Base-by-base conservation (phyloP, 1,139 yeast genomes). In the Suzukiozyma palmioleophila region DNA sequence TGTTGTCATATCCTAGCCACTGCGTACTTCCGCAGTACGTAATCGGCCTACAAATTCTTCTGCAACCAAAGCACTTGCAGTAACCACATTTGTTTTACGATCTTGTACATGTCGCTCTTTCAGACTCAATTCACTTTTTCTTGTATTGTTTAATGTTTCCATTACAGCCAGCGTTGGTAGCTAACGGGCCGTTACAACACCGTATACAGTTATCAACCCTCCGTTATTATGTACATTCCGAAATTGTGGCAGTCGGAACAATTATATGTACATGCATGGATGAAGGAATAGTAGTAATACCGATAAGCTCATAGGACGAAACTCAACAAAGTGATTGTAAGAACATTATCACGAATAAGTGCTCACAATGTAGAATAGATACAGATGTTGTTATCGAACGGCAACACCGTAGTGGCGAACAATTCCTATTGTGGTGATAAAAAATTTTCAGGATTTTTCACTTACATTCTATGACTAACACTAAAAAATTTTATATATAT, bases 381-480 rank as follows among this genome's bases (percentile, higher is more conserved):
- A 18, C 22, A 18, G 22, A 7, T 18, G 22, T 7, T 18, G 22
- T 18, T 18, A 7, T 18, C 7, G 7, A 5, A 7, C 22, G 22
- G 22, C 22, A 4, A 18, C 22, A 7, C 4, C 7, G 22, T 18
- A 5, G 4, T 4, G 7, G 22, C 7, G 7, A 18, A 7, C 22
- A 18, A 18, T 18, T 7, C 7, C 22, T 18, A 18, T 18, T 18
- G 22, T 18, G 22, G 22, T 18, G 22, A 18, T 18, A 18, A 18
- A 18, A 18, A 18, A 18, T 18, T 18, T 18, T 18, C 22, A 5
- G 22, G 22, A 18, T 5, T 18, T 18, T 7, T 18, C 7, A n/a
- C n/a, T n/a, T n/a, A n/a, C 22, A 7, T 18, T 28, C 16, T 33
- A 33, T 33, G 36, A 33, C 36, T 33, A 33, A 33, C 30, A 12